phyloP scores from a whole-genome alignment of 345 rosid genomes.

The Litchi chinensis region DNA sequence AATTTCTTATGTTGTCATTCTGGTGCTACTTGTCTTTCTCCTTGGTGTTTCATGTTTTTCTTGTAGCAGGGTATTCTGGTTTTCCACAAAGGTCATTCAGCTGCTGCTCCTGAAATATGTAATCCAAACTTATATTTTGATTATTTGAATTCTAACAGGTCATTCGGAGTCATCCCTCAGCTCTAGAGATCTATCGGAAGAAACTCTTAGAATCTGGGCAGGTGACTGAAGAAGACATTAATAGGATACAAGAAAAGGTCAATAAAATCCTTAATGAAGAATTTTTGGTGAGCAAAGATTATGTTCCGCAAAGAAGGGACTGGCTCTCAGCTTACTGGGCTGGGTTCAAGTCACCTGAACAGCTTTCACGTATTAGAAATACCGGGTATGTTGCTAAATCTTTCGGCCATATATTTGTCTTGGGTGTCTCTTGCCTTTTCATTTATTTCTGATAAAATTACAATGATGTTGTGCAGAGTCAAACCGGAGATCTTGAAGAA shows the following conservation, averaged over 20 bases:
- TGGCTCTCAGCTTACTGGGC: slow-evolving; percentile 89
- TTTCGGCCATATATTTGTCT: background rate
- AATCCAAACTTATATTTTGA: slow-evolving; percentile 7
- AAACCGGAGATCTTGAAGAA: slow-evolving; percentile 83
- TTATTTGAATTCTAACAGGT: slow-evolving; percentile 42
- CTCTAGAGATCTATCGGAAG: slow-evolving; percentile 67
- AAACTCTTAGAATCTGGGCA: slow-evolving; percentile 69
- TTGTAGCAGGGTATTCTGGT: slow-evolving; percentile 1
- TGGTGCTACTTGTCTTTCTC: background rate
- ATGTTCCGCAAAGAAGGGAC: slow-evolving; percentile 66
- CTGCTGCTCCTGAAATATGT: background rate
- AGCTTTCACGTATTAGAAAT: slow-evolving; percentile 73
- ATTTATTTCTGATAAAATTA: background rate
- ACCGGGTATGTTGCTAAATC: slow-evolving; percentile 53
- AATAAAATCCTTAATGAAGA: slow-evolving; percentile 69
- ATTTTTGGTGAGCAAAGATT: slow-evolving; percentile 69
- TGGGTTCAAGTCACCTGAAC: slow-evolving; percentile 83
- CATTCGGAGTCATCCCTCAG: slow-evolving; percentile 69
- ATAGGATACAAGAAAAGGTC: slow-evolving; percentile 62
- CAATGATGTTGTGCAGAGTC: slow-evolving; percentile 49
- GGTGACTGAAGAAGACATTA: slow-evolving; percentile 57
- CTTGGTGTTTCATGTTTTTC: background rate
- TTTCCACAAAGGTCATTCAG: background rate
- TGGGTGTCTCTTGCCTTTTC: slow-evolving; percentile 3
- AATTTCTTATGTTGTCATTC: background rate